Conservation (phyloP, 2,329 filamentous ascomycete genomes). For the Karstenula rhodostoma region DNA sequence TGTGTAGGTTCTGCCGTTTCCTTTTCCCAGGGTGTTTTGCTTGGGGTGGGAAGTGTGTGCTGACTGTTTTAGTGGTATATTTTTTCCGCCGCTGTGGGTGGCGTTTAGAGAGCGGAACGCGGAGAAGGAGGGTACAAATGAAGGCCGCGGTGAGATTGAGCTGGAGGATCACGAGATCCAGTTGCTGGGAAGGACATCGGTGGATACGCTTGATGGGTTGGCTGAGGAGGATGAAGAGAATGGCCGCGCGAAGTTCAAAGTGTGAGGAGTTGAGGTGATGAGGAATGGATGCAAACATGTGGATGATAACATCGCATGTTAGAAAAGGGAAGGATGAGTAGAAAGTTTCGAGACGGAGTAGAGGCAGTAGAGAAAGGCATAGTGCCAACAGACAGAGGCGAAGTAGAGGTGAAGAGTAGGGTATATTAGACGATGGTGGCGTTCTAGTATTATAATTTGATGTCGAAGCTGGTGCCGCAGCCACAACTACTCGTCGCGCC, state of each 20-base stretch:
- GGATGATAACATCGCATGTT: not conserved
- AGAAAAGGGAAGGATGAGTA: not conserved
- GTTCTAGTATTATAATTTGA: constrained; percentile 61
- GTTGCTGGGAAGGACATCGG: not conserved
- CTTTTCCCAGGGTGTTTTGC: too few relatives aligned
- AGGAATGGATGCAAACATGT: not conserved
- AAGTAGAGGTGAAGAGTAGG: not conserved
- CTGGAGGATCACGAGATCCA: not conserved
- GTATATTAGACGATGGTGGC: not conserved
- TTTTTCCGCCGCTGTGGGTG: constrained; percentile 1
- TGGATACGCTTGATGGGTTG: not conserved
- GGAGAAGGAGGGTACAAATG: not conserved
- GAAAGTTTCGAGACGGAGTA: not conserved
- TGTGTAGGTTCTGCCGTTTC: not conserved
- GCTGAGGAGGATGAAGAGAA: not conserved
- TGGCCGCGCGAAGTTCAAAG: not conserved
- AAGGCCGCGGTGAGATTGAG: constrained; percentile 1
- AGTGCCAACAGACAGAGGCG: too few relatives aligned
- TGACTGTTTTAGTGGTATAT: not conserved
- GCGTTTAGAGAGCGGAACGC: not conserved
- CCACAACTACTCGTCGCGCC: constrained; percentile 92
- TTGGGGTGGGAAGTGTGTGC: not conserved
- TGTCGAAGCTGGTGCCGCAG: constrained; percentile 97
- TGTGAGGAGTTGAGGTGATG: not conserved
- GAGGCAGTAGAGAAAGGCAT: not conserved